Base-by-base conservation (phyloP, 129 eudicot species). In the Arctium lappa region DNA sequence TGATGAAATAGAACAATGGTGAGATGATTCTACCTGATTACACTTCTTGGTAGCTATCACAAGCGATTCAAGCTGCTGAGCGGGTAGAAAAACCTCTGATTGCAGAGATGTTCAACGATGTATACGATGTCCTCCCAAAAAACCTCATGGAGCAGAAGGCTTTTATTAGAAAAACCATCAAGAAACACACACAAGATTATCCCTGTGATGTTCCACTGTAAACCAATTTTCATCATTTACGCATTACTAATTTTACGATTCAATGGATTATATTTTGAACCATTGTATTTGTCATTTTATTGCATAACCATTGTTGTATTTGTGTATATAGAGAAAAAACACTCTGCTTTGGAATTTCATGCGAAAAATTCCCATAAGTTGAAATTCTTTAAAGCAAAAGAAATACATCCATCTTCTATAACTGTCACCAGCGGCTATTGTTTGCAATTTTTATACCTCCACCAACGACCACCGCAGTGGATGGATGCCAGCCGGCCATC, bases 21-120 rank as follows among this genome's bases (percentile, higher is more conserved):
- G 85, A 91, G 82, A n/a, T n/a, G n/a, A n/a, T n/a, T n/a, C n/a
- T n/a, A 53, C 40, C 37, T 68, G 33, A 31, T 66, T 77, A 13
- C 27, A 30, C 5, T 77, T 8, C 6, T 56, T 56, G 65, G 65
- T 72, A 95, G 99, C 69, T 91, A 32, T 69, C 90, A 82, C 85
- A 90, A 69, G 99, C 95, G 36, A 93, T 91, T 85, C 93, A 91
- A 87, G 88, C 81, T 60, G 99, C 99, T 56, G 97, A 91, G 81
- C 84, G 80, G 37, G 72, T 65, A 1, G 92, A 90, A 68, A 95
- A 93, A 74, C 97, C 93, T 42, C 88, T 89, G 0, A 63, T 95
- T 32, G 73, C 50, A 9, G 99, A 91, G 33, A 72, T 95, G 74
- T 95, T 95, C 74, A 86, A 79, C 12, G 99, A 95, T 29, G 99